Evolutionary conservation across 345 rosid species (phyloP), one percentile per base, ranked within the genome.

Genomic region (Brassica napus): DNA sequence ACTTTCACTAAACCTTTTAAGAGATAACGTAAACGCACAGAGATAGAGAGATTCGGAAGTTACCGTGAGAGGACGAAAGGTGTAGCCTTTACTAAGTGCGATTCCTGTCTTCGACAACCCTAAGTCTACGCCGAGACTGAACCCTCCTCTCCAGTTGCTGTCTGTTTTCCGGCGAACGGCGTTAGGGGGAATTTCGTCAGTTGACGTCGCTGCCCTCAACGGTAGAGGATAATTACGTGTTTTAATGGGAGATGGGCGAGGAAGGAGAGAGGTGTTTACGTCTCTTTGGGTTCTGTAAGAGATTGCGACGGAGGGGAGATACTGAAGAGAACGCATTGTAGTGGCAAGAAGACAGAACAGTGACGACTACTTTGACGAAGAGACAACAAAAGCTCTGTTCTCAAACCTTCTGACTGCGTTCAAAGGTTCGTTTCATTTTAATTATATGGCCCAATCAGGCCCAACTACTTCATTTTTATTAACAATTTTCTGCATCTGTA

Each of bases 41-140:
- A 73, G 59, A 71, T 16, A 2, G 3, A 52, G 69, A 18, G 39
- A n/a, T 6, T 39, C 9, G 26, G 5, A 37, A 34, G 68, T 47
- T 84, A 94, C 95, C 85, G 88, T 86, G 31, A 94, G 87, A 16
- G 96, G 98, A 67, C 92, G 89, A 77, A 89, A 52, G 18, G 87
- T 69, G 85, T 84, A 94, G 74, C 97, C 97, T 77, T 92, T 91
- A 85, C 95, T 89, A 47, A 94, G 68, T 14, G 97, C 98, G 73
- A 94, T 69, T 77, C 97, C 97, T 4, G 97, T 91, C 68, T 88
- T 85, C 81, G 95, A 89, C 55, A 85, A 73, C 2, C 97, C 98
- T 89, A 94, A 77, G 83, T 94, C 97, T 15, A 92, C 86, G 11
- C 97, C 98, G 5, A 94, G 85, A 73, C 98, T 92, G 80, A 92